Evolutionary conservation across 169 alveolate species (phyloP).

Genomic region (Cryptosporidium sp.): DNA sequence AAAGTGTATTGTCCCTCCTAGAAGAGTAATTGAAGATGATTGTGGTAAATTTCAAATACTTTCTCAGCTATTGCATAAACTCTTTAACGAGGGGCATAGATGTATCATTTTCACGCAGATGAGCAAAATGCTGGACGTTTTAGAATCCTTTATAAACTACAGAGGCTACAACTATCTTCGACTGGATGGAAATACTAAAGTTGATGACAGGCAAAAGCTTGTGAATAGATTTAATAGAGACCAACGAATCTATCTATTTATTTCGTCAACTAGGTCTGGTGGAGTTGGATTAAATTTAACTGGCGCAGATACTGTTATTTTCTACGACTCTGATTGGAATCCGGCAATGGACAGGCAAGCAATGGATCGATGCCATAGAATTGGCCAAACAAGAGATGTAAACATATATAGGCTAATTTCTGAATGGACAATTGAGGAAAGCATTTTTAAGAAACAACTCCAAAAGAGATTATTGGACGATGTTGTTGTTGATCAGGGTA

Average conservation of each 20-base stretch:
- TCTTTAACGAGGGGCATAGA: conserved; percentile 92
- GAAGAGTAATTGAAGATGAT: conserved; percentile 89
- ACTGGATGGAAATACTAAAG: conserved; percentile 97
- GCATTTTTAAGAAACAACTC: conserved; percentile 94
- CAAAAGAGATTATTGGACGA: conserved; percentile 97
- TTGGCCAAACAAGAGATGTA: conserved; percentile 98
- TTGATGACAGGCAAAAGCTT: conserved; percentile 94
- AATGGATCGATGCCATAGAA: conserved; percentile 98
- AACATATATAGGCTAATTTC: conserved; percentile 95
- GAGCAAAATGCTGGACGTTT: conserved; percentile 96
- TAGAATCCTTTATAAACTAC: conserved; percentile 94
- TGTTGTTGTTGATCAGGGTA: conserved; percentile 96
- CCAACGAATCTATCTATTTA: conserved; percentile 93
- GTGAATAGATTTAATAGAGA: conserved; percentile 95
- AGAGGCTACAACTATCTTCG: conserved; percentile 96
- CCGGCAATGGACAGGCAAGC: conserved; percentile 99
- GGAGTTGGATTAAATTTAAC: conserved; percentile 98
- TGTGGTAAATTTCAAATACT: conserved; percentile 94
- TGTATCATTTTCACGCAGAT: conserved; percentile 96
- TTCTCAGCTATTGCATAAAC: conserved; percentile 86
- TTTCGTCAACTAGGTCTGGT: conserved; percentile 98
- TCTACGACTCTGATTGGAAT: conserved; percentile 99
- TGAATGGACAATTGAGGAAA: conserved; percentile 97
- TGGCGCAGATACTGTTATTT: conserved; percentile 98
- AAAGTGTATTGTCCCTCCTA: conserved; percentile 84